Conservation (phyloP, 176 grass and related monocot genomes). For the Triticum urartu region DNA sequence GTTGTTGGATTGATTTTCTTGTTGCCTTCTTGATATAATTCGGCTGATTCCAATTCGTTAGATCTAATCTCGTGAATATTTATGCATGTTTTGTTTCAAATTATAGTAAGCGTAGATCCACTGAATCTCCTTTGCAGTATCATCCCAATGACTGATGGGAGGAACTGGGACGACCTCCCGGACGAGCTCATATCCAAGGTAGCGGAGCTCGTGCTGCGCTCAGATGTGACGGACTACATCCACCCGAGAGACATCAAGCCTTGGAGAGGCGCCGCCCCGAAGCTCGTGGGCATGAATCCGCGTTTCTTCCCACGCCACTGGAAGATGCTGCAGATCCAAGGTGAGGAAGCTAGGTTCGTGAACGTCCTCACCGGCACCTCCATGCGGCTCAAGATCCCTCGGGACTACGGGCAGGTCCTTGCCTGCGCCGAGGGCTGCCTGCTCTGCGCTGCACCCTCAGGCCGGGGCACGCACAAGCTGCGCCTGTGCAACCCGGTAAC, state of each 20-base stretch:
- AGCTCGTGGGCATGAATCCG: background rate
- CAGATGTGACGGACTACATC: background rate
- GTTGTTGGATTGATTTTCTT: background rate
- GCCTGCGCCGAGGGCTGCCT: conserved; percentile 16
- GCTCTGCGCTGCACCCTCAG: background rate
- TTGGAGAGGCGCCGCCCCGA: background rate
- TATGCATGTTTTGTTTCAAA: background rate
- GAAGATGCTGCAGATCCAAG: background rate
- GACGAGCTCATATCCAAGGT: background rate
- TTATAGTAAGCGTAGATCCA: background rate
- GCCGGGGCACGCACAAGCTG: background rate
- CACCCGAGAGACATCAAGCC: background rate
- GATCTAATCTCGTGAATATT: too few relatives aligned
- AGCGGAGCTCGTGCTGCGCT: background rate
- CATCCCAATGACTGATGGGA: background rate
- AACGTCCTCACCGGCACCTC: background rate
- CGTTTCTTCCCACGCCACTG: background rate
- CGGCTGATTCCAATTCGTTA: background rate
- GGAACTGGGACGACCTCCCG: background rate
- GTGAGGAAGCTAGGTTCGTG: background rate
- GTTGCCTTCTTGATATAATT: background rate
- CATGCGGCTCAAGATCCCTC: background rate
- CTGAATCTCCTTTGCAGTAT: background rate
- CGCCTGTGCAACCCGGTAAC: conserved; percentile 4
- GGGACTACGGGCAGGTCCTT: background rate